phyloP scores from a whole-genome alignment of 176 grass and related monocot species.

The Paspalum notatum region DNA sequence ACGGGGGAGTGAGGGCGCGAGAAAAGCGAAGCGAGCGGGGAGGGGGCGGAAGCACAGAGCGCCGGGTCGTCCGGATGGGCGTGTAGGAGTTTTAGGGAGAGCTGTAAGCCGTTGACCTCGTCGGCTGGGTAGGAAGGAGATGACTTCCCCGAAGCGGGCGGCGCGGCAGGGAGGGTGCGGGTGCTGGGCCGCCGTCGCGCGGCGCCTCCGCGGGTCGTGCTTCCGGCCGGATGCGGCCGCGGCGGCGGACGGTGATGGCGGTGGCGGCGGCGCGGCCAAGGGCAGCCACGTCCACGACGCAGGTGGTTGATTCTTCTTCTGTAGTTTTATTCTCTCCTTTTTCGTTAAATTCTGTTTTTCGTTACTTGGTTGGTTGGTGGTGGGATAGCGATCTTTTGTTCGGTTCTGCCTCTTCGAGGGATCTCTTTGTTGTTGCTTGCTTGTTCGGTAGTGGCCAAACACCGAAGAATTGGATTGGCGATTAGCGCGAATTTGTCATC shows the following conservation, averaged over 20 bases:
- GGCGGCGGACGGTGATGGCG: not conserved
- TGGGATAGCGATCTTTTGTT: conserved; percentile 29
- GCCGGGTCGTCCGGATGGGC: not conserved
- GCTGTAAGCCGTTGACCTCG: conserved; percentile 20
- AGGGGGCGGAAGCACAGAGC: not conserved
- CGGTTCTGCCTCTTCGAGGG: conserved; percentile 19
- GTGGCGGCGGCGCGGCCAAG: conserved; percentile 54
- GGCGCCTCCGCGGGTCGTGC: conserved; percentile 64
- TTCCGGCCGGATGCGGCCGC: conserved; percentile 33
- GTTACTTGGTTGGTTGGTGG: conserved; percentile 8
- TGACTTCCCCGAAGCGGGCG: conserved; percentile 38
- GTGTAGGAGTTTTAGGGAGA: not conserved
- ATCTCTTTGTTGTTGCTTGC: conserved; percentile 19
- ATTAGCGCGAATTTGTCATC: conserved; percentile 2
- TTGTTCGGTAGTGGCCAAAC: conserved; percentile 29
- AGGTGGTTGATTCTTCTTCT: conserved; percentile 46
- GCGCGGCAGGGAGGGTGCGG: conserved; percentile 51
- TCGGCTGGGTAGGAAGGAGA: conserved; percentile 24
- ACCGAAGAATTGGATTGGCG: conserved; percentile 9
- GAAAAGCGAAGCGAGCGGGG: not conserved
- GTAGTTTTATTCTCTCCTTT: not conserved
- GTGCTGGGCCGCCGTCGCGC: conserved; percentile 77
- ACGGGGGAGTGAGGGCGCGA: not conserved
- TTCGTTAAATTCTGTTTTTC: not conserved
- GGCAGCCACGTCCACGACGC: conserved; percentile 78